Evolutionary conservation across 257 asterid genomes (phyloP).

Genomic region (Linaria vulgaris): DNA sequence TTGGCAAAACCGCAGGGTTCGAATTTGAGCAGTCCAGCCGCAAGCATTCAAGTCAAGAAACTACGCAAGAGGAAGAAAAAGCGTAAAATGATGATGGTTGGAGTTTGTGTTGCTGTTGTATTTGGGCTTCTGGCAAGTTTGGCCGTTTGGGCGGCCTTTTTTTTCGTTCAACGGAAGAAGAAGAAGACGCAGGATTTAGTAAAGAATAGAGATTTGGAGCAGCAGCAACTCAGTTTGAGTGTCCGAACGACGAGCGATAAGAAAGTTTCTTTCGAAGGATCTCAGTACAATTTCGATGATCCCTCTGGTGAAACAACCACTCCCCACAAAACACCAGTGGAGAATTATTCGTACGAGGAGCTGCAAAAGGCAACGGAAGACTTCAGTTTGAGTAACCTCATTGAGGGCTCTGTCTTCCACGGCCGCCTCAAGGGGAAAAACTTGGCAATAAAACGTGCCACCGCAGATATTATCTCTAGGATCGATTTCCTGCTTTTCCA

Average conservation of each 20-base stretch:
- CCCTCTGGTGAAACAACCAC: constrained; percentile 36
- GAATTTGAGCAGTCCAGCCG: constrained; percentile 29
- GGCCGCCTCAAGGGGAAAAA: constrained; percentile 69
- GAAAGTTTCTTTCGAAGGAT: constrained; percentile 76
- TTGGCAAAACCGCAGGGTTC: constrained; percentile 23
- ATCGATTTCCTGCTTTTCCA: constrained; percentile 44
- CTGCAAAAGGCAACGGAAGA: constrained; percentile 65
- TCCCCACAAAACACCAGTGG: constrained; percentile 46
- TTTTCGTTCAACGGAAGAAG: constrained; percentile 37
- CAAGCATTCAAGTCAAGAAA: constrained; percentile 30
- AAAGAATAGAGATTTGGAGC: constrained; percentile 46
- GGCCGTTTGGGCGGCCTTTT: constrained; percentile 41
- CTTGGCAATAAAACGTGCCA: constrained; percentile 52
- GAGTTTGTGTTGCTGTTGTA: constrained; percentile 42
- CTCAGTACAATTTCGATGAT: constrained; percentile 54
- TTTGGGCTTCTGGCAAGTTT: constrained; percentile 34
- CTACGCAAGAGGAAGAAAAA: constrained; percentile 34
- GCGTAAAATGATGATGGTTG: constrained; percentile 39
- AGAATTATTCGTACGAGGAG: constrained; percentile 65
- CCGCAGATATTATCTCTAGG: constrained; percentile 31
- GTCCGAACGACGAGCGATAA: constrained; percentile 67
- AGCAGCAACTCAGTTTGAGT: constrained; percentile 65
- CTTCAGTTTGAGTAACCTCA: constrained; percentile 47
- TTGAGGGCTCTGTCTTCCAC: constrained; percentile 63
- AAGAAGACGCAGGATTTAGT: constrained; percentile 15